A percentile compares a stretch with the other conserved stretches of the same genome.
Conservation (phyloP, 2,329 filamentous ascomycete species). For the Exophiala lecanii-corni region DNA sequence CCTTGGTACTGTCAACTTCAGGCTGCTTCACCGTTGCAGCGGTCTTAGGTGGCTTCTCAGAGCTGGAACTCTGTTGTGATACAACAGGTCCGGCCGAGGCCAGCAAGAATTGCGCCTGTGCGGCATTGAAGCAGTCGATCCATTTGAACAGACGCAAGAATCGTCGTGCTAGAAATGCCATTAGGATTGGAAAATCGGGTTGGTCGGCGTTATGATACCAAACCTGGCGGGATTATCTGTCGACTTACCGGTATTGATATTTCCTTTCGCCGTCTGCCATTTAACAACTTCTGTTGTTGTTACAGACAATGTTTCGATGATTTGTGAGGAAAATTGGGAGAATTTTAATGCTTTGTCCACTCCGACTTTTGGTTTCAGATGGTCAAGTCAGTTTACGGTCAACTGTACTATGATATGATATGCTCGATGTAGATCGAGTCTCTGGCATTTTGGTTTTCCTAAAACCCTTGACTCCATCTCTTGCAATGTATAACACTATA, state of each 20-base stretch:
- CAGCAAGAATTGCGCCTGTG: conserved; percentile 41
- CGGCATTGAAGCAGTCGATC: conserved; percentile 54
- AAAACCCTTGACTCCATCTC: too few species aligned
- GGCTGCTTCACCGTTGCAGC: conserved; percentile 8
- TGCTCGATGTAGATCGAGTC: too few species aligned
- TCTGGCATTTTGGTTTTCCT: too few species aligned
- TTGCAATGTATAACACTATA: too few species aligned
- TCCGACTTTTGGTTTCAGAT: conserved; percentile 7
- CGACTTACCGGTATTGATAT: conserved; percentile 3
- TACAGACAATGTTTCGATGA: conserved; percentile 25
- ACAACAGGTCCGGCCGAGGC: conserved; percentile 3
- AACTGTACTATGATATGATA: too few species aligned
- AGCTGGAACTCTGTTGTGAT: conserved; percentile 16
- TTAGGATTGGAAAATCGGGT: conserved; percentile 2
- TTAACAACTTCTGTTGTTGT: conserved; percentile 30
- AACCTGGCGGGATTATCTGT: conserved; percentile 21
- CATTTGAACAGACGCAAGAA: conserved; percentile 67
- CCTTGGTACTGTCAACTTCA: conserved; percentile 29
- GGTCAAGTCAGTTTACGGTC: too few species aligned
- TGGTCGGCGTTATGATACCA: conserved; percentile 27
- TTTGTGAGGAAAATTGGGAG: conserved; percentile 35
- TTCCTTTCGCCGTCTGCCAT: conserved; percentile 34
- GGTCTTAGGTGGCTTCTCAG: conserved; percentile 15
- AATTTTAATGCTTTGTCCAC: conserved; percentile 39
- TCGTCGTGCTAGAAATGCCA: conserved; percentile 52